These are phyloP conservation scores for Neofusicoccum cordaticola DNA, from an alignment of 2,329 filamentous ascomycete species.

Conservation along the genomic window DNA sequence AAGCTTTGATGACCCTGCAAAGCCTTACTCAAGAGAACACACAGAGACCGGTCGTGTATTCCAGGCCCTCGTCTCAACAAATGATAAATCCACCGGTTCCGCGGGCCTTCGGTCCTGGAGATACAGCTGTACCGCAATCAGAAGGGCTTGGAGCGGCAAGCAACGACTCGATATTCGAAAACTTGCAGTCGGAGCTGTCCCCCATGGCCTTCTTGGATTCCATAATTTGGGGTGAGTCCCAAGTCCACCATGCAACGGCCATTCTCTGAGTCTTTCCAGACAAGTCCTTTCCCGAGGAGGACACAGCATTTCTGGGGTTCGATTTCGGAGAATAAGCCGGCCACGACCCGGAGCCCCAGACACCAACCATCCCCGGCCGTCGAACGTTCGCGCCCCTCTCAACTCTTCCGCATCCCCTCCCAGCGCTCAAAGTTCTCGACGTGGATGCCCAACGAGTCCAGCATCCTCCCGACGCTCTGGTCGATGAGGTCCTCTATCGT, in stretches of 20 bases:
- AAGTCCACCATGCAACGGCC: too few relatives aligned
- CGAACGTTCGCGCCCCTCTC: background rate
- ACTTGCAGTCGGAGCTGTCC: background rate
- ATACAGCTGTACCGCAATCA: background rate
- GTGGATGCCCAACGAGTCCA: slow-evolving; percentile 47
- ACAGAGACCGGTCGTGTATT: too few relatives aligned
- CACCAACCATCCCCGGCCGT: too few relatives aligned
- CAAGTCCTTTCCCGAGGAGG: background rate
- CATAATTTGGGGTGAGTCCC: slow-evolving; percentile 6
- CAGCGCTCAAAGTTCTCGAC: slow-evolving; percentile 41
- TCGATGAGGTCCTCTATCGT: slow-evolving; percentile 24
- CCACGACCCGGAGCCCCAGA: too few relatives aligned
- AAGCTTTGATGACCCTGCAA: background rate
- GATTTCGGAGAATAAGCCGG: background rate
- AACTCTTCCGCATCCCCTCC: slow-evolving; percentile 27
- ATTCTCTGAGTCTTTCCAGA: background rate
- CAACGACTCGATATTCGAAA: background rate
- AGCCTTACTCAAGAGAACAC: background rate
- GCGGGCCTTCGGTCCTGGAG: background rate
- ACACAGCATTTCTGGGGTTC: background rate
- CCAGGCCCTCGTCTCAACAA: too few relatives aligned
- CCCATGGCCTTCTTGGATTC: slow-evolving; percentile 9
- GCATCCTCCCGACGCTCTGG: slow-evolving; percentile 48
- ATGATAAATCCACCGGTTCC: too few relatives aligned
- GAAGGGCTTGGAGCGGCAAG: background rate